These are phyloP conservation scores for Eucalyptus sideroxylon DNA, from an alignment of 345 rosid genomes.

Conservation along the genomic window DNA sequence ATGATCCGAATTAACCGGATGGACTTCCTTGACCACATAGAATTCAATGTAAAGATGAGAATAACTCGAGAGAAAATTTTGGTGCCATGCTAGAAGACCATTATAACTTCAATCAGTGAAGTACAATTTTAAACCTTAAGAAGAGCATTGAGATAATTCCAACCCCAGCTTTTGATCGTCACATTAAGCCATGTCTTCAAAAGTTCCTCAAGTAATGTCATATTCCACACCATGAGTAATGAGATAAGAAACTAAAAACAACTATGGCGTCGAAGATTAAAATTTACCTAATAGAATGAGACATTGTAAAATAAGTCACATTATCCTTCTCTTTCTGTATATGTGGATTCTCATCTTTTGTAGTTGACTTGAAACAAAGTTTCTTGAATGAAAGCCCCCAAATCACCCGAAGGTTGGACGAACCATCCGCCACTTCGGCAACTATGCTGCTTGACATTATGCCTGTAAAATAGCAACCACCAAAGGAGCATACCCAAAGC, in stretches of 20 bases:
- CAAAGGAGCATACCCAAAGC: neutral
- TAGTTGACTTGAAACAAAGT: neutral
- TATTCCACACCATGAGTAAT: neutral
- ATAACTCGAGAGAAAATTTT: neutral
- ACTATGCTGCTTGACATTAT: conserved; percentile 43
- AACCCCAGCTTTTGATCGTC: neutral
- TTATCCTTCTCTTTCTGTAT: neutral
- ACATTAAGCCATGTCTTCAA: neutral
- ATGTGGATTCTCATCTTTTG: neutral
- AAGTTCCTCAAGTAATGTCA: neutral
- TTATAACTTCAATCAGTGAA: neutral
- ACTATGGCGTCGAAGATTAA: neutral
- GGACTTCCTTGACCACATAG: neutral
- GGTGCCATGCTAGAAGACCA: neutral
- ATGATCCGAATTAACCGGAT: neutral
- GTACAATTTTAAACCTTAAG: neutral
- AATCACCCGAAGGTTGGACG: conserved; percentile 82
- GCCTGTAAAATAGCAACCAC: conserved; percentile 12
- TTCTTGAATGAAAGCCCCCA: conserved; percentile 58
- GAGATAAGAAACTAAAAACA: neutral
- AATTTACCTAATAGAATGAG: neutral
- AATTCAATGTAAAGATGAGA: neutral
- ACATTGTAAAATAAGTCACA: neutral
- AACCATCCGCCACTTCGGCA: conserved; percentile 79
- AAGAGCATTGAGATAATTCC: neutral